These are phyloP conservation scores for Cymbomonas tetramitiformis DNA, from an alignment of 139 green algal genomes.

Conservation along the genomic window DNA sequence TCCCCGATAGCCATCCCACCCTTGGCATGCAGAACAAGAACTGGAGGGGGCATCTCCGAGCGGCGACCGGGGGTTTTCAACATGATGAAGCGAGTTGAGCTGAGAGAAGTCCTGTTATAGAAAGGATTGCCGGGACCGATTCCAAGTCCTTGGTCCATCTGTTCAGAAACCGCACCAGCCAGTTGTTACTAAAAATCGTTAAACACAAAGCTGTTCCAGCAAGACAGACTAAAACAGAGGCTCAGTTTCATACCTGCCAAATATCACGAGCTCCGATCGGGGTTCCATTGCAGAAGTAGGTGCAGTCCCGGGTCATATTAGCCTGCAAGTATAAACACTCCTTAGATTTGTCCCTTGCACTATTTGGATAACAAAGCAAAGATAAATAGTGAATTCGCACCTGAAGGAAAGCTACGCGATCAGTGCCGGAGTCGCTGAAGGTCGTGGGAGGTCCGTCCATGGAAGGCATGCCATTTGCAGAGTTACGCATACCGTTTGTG, in stretches of 20 bases:
- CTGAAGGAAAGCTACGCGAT: conserved; percentile 52
- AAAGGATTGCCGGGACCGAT: conserved; percentile 42
- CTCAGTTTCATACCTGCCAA: conserved; percentile 33
- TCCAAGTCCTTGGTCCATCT: conserved; percentile 67
- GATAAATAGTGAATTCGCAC: too few relatives aligned
- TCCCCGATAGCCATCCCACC: conserved; percentile 63
- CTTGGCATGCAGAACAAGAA: conserved; percentile 50
- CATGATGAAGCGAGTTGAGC: conserved; percentile 42
- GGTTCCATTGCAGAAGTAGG: conserved; percentile 49
- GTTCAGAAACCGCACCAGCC: conserved; percentile 31
- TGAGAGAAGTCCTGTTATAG: conserved; percentile 51
- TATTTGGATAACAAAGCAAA: conserved; percentile 17
- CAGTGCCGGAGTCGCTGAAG: conserved; percentile 52
- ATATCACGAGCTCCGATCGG: conserved; percentile 55
- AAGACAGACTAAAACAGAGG: background rate
- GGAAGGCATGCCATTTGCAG: conserved; percentile 18
- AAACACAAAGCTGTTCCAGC: background rate
- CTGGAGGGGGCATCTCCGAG: background rate
- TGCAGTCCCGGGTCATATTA: conserved; percentile 58
- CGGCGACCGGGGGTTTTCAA: conserved; percentile 17
- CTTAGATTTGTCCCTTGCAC: conserved; percentile 1
- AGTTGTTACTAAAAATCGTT: background rate
- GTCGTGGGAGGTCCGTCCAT: conserved; percentile 71
- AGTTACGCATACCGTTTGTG: conserved; percentile 8
- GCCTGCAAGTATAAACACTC: conserved; percentile 33